Evolutionary conservation across 257 asterid genomes (phyloP).

Genomic region (Petunia axillaris): DNA sequence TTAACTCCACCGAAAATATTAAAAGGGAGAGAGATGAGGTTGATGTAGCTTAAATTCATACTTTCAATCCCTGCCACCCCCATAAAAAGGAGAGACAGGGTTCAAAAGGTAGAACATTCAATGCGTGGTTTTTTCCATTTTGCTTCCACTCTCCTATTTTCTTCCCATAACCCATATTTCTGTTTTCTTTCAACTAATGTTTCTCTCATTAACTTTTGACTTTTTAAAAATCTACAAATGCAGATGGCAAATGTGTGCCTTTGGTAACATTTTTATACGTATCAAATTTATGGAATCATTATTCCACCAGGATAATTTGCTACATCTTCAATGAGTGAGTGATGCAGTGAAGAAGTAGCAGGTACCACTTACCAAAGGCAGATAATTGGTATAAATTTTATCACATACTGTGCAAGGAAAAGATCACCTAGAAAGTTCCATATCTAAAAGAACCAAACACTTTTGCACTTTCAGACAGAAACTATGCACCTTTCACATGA

Average conservation of each 20-base stretch:
- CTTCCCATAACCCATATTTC: background rate
- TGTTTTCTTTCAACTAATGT: background rate
- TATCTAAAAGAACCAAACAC: conserved; percentile 3
- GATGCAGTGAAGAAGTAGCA: background rate
- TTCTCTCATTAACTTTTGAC: background rate
- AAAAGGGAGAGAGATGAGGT: background rate
- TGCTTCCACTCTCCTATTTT: no score
- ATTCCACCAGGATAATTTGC: background rate
- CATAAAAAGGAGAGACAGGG: no score
- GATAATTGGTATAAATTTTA: conserved; percentile 10
- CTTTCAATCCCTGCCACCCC: background rate
- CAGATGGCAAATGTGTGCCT: background rate
- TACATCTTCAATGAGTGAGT: background rate
- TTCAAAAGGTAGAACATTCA: no score
- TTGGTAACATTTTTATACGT: background rate
- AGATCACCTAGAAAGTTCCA: conserved; percentile 1
- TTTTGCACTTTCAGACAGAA: conserved; percentile 10
- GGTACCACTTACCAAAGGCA: background rate
- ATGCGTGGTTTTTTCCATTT: no score
- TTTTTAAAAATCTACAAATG: background rate
- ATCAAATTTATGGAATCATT: background rate
- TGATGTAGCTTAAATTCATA: no score
- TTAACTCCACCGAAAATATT: background rate
- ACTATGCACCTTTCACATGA: background rate
- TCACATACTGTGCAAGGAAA: conserved; percentile 12